phyloP scores from a whole-genome alignment of 2,329 filamentous ascomycete genomes.

The Cyphellophora attinorum region DNA sequence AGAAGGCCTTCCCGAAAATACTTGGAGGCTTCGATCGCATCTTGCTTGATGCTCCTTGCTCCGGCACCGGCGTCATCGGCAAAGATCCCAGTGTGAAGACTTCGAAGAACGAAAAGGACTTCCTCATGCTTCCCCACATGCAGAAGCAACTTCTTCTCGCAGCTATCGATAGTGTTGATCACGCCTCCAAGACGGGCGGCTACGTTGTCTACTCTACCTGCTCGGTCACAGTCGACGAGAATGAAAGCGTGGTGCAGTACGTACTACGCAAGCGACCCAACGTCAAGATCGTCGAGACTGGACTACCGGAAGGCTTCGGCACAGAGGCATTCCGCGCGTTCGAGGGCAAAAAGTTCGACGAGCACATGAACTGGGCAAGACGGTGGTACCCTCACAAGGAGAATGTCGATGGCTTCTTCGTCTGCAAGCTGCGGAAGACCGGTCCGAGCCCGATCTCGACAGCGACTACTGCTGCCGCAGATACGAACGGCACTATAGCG shows the following conservation, averaged over 20 bases:
- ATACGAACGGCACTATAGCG: conserved; percentile 16
- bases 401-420: conserved; percentile 97
- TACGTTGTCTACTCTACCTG: conserved; percentile 97
- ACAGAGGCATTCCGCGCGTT: conserved; percentile 86
- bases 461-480: conserved; percentile 17
- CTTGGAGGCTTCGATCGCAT: conserved; percentile 95
- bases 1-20: conserved; percentile 77
- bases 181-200: conserved; percentile 82
- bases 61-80: conserved; percentile 91
- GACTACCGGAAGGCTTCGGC: conserved; percentile 64
- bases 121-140: conserved; percentile 82
- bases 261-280: conserved; percentile 86
- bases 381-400: conserved; percentile 85
- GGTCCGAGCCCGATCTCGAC: conserved; percentile 54
- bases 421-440: conserved; percentile 92
- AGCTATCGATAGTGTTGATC: conserved; percentile 91
- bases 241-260: conserved; percentile 89
- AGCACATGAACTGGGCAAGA: conserved; percentile 70
- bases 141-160: conserved; percentile 90
- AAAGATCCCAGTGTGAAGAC: conserved; percentile 97
- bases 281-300: conserved; percentile 84
- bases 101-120: conserved; percentile 93
- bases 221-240: conserved; percentile 87
- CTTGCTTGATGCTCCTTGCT: conserved; percentile 88
- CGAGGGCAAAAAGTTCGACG: conserved; percentile 84